A percentile compares a stretch with the other conserved stretches of the same genome.
These are phyloP conservation scores for Tylopilus felleus DNA, from an alignment of 768 basidiomycete genomes.

Conservation along the genomic window DNA sequence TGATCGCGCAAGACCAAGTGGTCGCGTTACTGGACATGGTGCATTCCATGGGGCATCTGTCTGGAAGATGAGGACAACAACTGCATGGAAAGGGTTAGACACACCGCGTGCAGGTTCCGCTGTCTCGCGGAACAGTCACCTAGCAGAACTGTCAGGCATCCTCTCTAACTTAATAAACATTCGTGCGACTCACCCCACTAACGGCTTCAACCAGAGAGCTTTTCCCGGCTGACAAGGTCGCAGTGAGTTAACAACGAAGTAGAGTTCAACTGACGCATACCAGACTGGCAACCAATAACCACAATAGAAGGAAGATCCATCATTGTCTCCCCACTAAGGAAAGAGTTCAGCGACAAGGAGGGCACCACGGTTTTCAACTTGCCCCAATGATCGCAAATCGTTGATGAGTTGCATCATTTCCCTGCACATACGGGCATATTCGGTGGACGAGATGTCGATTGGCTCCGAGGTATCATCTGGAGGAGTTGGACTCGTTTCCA, in stretches of 20 bases:
- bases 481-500: constrained; percentile 1
- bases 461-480: not conserved
- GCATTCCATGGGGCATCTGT: constrained; percentile 54
- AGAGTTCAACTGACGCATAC: constrained; percentile 26
- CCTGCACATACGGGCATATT: constrained; percentile 40
- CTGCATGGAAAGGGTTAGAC: not conserved
- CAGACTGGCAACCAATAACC: constrained; percentile 57
- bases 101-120: constrained; percentile 57
- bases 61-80: not conserved
- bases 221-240: constrained; percentile 46
- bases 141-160: constrained; percentile 17
- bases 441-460: constrained; percentile 27
- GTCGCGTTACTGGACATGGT: constrained; percentile 40
- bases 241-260: not conserved
- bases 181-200: constrained; percentile 41
- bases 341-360: not conserved
- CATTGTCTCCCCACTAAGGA: constrained; percentile 33
- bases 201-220: constrained; percentile 60
- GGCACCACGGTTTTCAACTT: not conserved
- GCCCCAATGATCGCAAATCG: constrained; percentile 42
- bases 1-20: constrained; percentile 45
- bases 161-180: not conserved
- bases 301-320: constrained; percentile 51
- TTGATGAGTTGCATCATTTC: constrained; percentile 39
- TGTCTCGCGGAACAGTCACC: constrained; percentile 61